Conservation (phyloP, 768 basidiomycete genomes). For the Tricholoma hemisulphureum region DNA sequence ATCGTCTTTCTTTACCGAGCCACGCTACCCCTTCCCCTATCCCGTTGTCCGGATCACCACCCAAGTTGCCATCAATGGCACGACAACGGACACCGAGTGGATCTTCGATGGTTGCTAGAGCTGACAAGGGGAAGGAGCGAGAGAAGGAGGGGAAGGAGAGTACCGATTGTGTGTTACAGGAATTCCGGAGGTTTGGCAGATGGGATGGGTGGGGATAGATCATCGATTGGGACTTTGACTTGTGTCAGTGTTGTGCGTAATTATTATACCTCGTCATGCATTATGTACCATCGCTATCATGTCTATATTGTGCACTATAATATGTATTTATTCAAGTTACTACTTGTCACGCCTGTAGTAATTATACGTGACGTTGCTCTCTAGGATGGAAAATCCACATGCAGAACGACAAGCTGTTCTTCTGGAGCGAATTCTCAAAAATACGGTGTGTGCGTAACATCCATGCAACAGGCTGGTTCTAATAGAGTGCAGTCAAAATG, state of each 20-base stretch:
- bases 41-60: slow-evolving; percentile 40
- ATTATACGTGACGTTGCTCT: not conserved
- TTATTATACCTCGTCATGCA: slow-evolving; percentile 7
- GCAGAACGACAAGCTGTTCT: slow-evolving; percentile 90
- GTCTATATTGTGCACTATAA: too few species aligned
- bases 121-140: slow-evolving; percentile 57
- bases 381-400: slow-evolving; percentile 91
- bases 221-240: not conserved
- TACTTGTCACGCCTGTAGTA: not conserved
- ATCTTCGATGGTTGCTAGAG: slow-evolving; percentile 47
- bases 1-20: slow-evolving; percentile 68
- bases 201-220: slow-evolving; percentile 84
- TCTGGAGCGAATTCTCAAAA: slow-evolving; percentile 88
- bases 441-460: slow-evolving; percentile 57
- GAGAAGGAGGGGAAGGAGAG: slow-evolving; percentile 60
- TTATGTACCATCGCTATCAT: slow-evolving; percentile 1
- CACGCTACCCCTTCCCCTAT: slow-evolving; percentile 12
- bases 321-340: too few species aligned
- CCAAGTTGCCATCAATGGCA: slow-evolving; percentile 35
- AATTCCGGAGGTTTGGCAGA: slow-evolving; percentile 79
- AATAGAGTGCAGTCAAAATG: slow-evolving; percentile 72
- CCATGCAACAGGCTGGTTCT: not conserved
- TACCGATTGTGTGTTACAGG: slow-evolving; percentile 65
- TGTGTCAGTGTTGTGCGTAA: not conserved
- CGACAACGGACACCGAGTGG: slow-evolving; percentile 54